A percentile compares a stretch with the other conserved stretches of the same genome.
Conservation (phyloP, 305 asterid genomes). For the Rubia balearica region DNA sequence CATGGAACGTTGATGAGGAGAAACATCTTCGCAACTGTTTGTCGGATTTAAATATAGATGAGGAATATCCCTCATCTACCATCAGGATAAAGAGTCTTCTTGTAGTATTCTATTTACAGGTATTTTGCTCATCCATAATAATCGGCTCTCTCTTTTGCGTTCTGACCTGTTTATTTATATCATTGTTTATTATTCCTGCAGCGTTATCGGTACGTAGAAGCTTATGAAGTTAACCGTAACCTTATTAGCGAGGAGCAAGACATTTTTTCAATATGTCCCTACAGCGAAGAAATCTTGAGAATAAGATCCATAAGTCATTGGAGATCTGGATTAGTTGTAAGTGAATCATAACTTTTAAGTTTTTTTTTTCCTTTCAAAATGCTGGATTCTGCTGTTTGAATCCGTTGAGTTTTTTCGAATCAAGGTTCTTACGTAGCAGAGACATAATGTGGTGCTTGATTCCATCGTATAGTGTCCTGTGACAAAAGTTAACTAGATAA, state of each 20-base stretch:
- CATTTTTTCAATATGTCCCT: slow-evolving; percentile 40
- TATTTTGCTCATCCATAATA: slow-evolving; percentile 19
- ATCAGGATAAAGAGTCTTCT: slow-evolving; percentile 88
- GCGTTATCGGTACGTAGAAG: slow-evolving; percentile 84
- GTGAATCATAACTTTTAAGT: slow-evolving; percentile 28
- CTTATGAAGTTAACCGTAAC: slow-evolving; percentile 68
- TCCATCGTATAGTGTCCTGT: neutral
- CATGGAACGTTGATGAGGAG: slow-evolving; percentile 91
- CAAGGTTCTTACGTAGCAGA: slow-evolving; percentile 1
- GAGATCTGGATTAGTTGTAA: slow-evolving; percentile 85
- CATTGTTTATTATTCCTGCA: slow-evolving; percentile 21
- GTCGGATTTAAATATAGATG: slow-evolving; percentile 56
- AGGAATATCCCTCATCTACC: slow-evolving; percentile 42
- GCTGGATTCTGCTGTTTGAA: neutral
- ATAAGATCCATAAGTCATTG: slow-evolving; percentile 51
- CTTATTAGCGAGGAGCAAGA: slow-evolving; percentile 65
- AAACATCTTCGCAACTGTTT: slow-evolving; percentile 77
- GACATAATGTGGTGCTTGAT: neutral
- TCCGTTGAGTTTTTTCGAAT: neutral
- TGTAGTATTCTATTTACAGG: slow-evolving; percentile 94
- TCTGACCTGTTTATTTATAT: slow-evolving; percentile 2
- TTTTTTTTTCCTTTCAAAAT: neutral
- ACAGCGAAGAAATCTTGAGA: slow-evolving; percentile 43
- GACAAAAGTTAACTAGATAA: neutral
- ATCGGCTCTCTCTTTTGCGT: neutral